Conservation (phyloP, 2,329 filamentous ascomycete genomes). For the Fusarium chlamydosporum region DNA sequence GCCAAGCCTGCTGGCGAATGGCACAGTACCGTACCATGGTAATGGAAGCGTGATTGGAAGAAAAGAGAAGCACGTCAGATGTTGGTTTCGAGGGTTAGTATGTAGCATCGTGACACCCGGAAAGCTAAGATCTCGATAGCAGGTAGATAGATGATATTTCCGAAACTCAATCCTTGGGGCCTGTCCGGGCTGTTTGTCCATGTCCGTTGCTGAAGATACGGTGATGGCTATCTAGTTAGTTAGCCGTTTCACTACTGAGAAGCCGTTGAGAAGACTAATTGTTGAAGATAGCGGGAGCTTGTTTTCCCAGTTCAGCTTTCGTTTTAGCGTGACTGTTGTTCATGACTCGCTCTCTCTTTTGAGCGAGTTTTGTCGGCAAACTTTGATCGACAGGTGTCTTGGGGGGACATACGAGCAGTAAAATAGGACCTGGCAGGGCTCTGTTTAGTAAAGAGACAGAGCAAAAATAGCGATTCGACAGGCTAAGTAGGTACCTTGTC, state of each 20-base stretch:
- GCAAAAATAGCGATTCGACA: neutral
- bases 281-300: neutral
- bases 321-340: neutral
- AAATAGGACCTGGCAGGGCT: too few species aligned
- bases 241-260: neutral
- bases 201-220: neutral
- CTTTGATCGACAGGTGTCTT: too few species aligned
- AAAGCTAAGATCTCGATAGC: conserved; percentile 2
- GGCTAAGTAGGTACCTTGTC: neutral
- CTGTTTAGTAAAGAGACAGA: conserved; percentile 2
- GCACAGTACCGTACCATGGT: neutral
- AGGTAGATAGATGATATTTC: conserved; percentile 7
- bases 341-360: neutral
- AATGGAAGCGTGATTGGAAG: conserved; percentile 4
- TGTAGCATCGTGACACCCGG: neutral
- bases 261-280: conserved; percentile 1
- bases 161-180: conserved; percentile 27
- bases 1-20: neutral
- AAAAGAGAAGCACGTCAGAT: conserved; percentile 19
- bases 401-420: too few species aligned
- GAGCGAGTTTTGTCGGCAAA: too few species aligned
- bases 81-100: conserved; percentile 13
- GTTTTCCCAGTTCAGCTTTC: neutral
- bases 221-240: too few species aligned
- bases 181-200: too few species aligned